A percentile compares a stretch with the other conserved stretches of the same genome.
These are phyloP conservation scores for Candida ortonii DNA, from an alignment of 805 yeast species.

Conservation along the genomic window DNA sequence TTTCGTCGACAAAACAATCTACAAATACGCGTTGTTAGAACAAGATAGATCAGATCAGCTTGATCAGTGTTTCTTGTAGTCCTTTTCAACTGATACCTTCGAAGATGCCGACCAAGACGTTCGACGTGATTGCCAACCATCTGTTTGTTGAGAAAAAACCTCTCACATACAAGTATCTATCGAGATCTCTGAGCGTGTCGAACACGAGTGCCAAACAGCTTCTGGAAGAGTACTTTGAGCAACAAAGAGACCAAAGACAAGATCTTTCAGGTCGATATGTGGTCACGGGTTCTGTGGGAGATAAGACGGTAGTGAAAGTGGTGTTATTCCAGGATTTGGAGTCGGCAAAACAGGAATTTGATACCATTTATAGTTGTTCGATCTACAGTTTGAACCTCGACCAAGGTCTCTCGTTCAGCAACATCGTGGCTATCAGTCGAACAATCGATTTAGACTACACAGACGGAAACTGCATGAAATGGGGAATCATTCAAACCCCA, in stretches of 20 bases:
- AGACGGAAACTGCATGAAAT: constrained; percentile 19
- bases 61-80: not conserved
- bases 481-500: constrained; percentile 26
- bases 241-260: constrained; percentile 12
- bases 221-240: constrained; percentile 22
- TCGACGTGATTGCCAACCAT: constrained; percentile 19
- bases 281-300: constrained; percentile 17
- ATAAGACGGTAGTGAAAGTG: constrained; percentile 14
- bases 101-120: constrained; percentile 9
- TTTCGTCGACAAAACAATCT: too few species aligned
- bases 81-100: not conserved
- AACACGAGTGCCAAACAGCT: constrained; percentile 19
- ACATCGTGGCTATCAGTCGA: constrained; percentile 20
- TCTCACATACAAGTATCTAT: constrained; percentile 24
- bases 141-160: constrained; percentile 24
- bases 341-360: constrained; percentile 16
- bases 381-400: constrained; percentile 25
- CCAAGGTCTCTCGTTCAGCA: constrained; percentile 15
- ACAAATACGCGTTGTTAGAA: too few species aligned
- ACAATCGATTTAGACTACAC: constrained; percentile 11
- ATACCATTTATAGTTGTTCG: constrained; percentile 16
- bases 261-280: constrained; percentile 14
- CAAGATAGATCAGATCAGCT: too few species aligned
- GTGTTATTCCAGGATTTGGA: constrained; percentile 13
- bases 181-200: constrained; percentile 21